Conservation (phyloP, 2,329 filamentous ascomycete genomes). For the Botryotinia calthae region DNA sequence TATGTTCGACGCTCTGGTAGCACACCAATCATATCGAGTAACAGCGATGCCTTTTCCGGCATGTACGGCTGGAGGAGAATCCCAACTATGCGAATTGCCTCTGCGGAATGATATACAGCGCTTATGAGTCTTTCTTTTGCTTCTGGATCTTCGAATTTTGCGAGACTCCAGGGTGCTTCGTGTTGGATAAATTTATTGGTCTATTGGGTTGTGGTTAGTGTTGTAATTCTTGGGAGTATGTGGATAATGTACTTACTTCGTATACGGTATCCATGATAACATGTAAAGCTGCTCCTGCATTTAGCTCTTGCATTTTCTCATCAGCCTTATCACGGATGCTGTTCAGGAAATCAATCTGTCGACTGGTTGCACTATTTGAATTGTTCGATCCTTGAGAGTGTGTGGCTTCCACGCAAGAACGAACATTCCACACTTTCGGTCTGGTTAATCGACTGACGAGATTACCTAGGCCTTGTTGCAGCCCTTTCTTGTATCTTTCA, state of each 20-base stretch:
- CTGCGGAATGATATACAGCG: slow-evolving; percentile 68
- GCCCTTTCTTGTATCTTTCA: slow-evolving; percentile 72
- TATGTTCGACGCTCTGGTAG: slow-evolving; percentile 58
- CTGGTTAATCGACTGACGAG: slow-evolving; percentile 68
- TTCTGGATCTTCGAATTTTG: slow-evolving; percentile 38
- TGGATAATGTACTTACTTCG: slow-evolving; percentile 46
- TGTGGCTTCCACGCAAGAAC: slow-evolving; percentile 45
- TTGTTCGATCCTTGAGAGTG: slow-evolving; percentile 25
- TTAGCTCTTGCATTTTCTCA: slow-evolving; percentile 58
- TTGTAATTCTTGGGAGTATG: not conserved
- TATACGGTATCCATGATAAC: slow-evolving; percentile 61
- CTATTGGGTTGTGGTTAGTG: slow-evolving; percentile 39
- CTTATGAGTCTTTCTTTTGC: slow-evolving; percentile 44
- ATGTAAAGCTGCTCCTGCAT: slow-evolving; percentile 64
- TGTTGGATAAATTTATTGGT: slow-evolving; percentile 66
- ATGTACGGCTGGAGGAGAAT: slow-evolving; percentile 92
- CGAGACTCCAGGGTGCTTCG: slow-evolving; percentile 65
- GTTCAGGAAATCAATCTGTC: slow-evolving; percentile 44
- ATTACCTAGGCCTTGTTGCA: slow-evolving; percentile 79
- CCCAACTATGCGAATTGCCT: slow-evolving; percentile 73
- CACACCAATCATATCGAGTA: slow-evolving; percentile 80
- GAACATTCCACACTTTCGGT: slow-evolving; percentile 66
- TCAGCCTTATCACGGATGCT: slow-evolving; percentile 45
- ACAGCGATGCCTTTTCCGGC: slow-evolving; percentile 67
- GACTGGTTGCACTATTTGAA: slow-evolving; percentile 25